Percentiles rank a stretch among this genome's conserved stretches.
phyloP scores from a whole-genome alignment of 2,329 filamentous ascomycete species.

The Teratosphaeria nubilosa region DNA sequence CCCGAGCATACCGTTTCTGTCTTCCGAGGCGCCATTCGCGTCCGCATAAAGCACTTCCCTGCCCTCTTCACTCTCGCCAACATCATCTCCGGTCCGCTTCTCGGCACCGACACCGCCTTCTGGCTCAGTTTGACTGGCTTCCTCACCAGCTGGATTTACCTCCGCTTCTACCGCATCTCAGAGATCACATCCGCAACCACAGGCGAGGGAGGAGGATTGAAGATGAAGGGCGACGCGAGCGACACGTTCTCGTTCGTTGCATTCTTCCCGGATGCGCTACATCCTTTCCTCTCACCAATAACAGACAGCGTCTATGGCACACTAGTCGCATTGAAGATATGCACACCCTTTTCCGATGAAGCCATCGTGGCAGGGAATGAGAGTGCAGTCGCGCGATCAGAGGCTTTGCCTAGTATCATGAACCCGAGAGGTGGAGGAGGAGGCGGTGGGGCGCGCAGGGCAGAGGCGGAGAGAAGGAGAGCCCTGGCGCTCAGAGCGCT shows the following conservation, averaged over 20 bases:
- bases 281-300: constrained; percentile 66
- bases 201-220: constrained; percentile 37
- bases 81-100: constrained; percentile 51
- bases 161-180: constrained; percentile 84
- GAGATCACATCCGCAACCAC: constrained; percentile 23
- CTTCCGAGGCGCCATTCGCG: constrained; percentile 76
- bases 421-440: constrained; percentile 36
- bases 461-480: constrained; percentile 82
- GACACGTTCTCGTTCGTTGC: constrained; percentile 94
- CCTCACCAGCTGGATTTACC: constrained; percentile 83
- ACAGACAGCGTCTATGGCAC: constrained; percentile 64
- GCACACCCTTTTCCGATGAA: constrained; percentile 74
- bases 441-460: constrained; percentile 56
- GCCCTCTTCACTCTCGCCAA: constrained; percentile 67
- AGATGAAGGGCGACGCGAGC: constrained; percentile 78
- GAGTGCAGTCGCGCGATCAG: constrained; percentile 55
- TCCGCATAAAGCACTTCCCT: constrained; percentile 74
- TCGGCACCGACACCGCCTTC: constrained; percentile 65
- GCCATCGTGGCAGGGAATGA: constrained; percentile 66
- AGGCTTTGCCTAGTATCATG: constrained; percentile 51
- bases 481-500: constrained; percentile 83
- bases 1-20: constrained; percentile 94
- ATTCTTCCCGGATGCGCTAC: constrained; percentile 80
- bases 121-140: constrained; percentile 75
- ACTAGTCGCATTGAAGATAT: constrained; percentile 65